Evolutionary conservation across 2,329 filamentous ascomycete genomes (phyloP), one percentile per base, ranked within the genome.

Genomic region (Plectosphaerella sp.): DNA sequence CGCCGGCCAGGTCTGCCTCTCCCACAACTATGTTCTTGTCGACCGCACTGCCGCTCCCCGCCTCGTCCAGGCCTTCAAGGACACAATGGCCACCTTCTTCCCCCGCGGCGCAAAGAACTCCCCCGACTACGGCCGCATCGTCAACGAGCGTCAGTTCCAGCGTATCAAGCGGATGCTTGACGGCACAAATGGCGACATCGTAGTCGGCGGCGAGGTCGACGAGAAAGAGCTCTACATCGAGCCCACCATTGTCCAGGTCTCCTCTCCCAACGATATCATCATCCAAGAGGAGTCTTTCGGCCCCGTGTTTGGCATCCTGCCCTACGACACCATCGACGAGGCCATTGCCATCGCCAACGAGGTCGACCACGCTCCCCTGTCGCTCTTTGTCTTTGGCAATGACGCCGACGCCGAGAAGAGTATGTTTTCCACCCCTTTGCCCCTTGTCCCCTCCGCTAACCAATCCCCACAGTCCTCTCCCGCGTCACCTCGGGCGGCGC

Each of bases 151-250:
- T 42, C 86, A 94, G 61, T 97, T 93, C 71, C 75, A 82, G 56
- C 86, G 93, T 37, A 79, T 97, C 60, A 96, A 94, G 80, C 83
- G 84, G 63, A 91, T 97, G 89, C 75, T 99, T n/a, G 91, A 96
- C 67, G 79, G 83, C 52, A 88, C 83, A 52, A 81, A 82, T 56
- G 94, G 94, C 68, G 88, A 89, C 72, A 91, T 99, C 57, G 77
- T 97, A 47, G 74, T 96, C 62, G 94, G 94, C 49, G 94, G 94
- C 47, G 83, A 86, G 51, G 86, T 88, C 73, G 91, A 97, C 67
- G 86, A 89, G 65, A 76, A 80, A 36, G 81, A 90, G 33, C 84
- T 88, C 48, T 97, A 88, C 71, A 94, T 99, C 60, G 91, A 93
- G 67, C 90, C 92, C 1, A 99, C 94, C 0, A 84, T 93, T n/a